Percentiles rank a stretch among this genome's conserved stretches.
phyloP scores from a whole-genome alignment of 2,329 filamentous ascomycete species.

The Epichloe aotearoae region DNA sequence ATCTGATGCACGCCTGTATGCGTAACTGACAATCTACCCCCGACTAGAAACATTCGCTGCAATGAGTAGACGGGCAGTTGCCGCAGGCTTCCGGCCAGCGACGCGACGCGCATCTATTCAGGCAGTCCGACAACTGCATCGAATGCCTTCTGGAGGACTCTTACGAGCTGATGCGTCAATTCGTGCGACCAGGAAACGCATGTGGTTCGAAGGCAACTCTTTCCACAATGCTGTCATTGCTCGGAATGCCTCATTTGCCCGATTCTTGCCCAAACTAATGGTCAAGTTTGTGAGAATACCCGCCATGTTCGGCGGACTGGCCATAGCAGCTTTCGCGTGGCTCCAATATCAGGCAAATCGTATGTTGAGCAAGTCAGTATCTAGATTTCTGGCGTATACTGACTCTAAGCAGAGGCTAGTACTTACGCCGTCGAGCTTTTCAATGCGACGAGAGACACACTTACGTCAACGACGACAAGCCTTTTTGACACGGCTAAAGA shows the following conservation, averaged over 20 bases:
- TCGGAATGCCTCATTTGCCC: slow-evolving; percentile 50
- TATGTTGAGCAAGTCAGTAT: slow-evolving; percentile 32
- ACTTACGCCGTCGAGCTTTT: slow-evolving; percentile 51
- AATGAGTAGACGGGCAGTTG: slow-evolving; percentile 36
- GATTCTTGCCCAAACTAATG: slow-evolving; percentile 72
- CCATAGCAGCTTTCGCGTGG: slow-evolving; percentile 79
- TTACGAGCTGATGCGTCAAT: slow-evolving; percentile 51
- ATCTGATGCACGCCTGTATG: not conserved
- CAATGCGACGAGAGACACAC: slow-evolving; percentile 57
- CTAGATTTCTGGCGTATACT: slow-evolving; percentile 8
- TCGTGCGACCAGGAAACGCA: slow-evolving; percentile 46
- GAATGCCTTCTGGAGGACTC: slow-evolving; percentile 53
- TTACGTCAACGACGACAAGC: slow-evolving; percentile 52
- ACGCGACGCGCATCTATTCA: slow-evolving; percentile 46
- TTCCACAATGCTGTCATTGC: slow-evolving; percentile 67
- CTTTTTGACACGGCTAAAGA: slow-evolving; percentile 56
- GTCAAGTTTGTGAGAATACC: slow-evolving; percentile 79
- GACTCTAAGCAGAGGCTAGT: slow-evolving; percentile 29
- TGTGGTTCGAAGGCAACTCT: slow-evolving; percentile 69
- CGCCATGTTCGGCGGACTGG: slow-evolving; percentile 80
- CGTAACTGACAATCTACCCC: not conserved
- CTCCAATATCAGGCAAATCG: slow-evolving; percentile 90
- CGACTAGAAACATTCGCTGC: slow-evolving; percentile 3
- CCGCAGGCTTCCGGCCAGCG: slow-evolving; percentile 56
- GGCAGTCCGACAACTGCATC: slow-evolving; percentile 51